Base-by-base conservation (phyloP, 2,329 filamentous ascomycete species). In the Penicillium paneum region DNA sequence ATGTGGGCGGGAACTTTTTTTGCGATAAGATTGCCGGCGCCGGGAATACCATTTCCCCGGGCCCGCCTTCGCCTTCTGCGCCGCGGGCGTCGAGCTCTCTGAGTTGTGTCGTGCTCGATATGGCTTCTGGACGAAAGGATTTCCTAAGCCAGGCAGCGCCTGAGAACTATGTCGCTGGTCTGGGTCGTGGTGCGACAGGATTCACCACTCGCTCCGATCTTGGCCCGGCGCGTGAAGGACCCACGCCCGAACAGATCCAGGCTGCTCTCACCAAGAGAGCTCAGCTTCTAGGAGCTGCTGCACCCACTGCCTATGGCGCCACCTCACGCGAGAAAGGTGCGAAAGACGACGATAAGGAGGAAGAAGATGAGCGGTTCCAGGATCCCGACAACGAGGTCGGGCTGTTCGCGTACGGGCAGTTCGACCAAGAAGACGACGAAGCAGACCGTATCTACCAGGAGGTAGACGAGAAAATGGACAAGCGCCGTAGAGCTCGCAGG, bases 131-230 rank as follows among this genome's bases (percentile, higher is more conserved):
- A 56, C 81, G 83, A 66, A 88, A 91, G 78, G 91, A 97, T 75
- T 97, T 97, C 69, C 76, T 97, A 57, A 92, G 83, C 75, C 91
- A 96, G 74, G 87, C 88, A 58, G 88, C 89, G 52, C 89, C 89
- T 12, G 89, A 91, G 67, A 93, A 92, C 74, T 93, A 93, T 69
- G 93, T 99, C 60, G 94, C 94, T 61, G 94, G 94, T 83, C 86
- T 99, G 60, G 94, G 94, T 76, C 89, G 95, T 81, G 94, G 94
- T 77, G 95, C 95, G 21, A 99, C 94, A 8, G 94, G 95, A 57
- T 99, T 99, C 78, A 97, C 94, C 15, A 99, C 94, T 38, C 86
- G 95, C 67, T 97, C 93, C 54, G 94, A 99, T 82, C 81, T 99
- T 54, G 94, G 95, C 54, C 94, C 95, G 47, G 93, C 93, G 55